A percentile compares a stretch with the other conserved stretches of the same genome.
These are phyloP conservation scores for Cruciata laevipes DNA, from an alignment of 257 asterid species.

Conservation along the genomic window DNA sequence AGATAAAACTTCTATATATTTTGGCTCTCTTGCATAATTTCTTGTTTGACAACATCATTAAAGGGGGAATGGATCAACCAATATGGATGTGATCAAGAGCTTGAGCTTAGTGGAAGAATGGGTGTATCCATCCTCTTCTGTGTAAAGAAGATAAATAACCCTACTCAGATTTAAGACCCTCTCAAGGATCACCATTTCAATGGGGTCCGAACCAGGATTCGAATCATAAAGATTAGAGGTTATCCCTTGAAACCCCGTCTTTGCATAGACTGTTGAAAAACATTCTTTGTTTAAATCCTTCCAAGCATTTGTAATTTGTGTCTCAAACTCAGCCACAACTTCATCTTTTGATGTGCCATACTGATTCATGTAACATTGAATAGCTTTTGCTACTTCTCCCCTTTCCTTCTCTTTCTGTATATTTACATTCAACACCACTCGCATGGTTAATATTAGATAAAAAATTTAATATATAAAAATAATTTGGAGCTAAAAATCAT, in stretches of 20 bases:
- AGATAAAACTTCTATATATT: background rate
- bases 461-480: no score
- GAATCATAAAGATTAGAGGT: background rate
- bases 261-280: background rate
- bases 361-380: constrained; percentile 21
- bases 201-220: background rate
- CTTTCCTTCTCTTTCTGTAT: constrained; percentile 10
- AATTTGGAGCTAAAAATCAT: background rate
- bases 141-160: constrained; percentile 8
- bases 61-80: constrained; percentile 7
- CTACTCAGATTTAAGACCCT: constrained; percentile 4
- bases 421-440: no score
- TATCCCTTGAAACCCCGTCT: background rate
- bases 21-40: background rate
- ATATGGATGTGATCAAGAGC: constrained; percentile 8
- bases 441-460: no score
- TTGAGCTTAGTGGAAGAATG: constrained; percentile 6
- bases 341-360: constrained; percentile 17
- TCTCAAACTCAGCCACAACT: constrained; percentile 10
- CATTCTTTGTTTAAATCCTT: constrained; percentile 24
- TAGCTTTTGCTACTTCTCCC: background rate
- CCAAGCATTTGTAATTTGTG: constrained; percentile 20
- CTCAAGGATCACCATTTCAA: background rate
- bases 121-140: constrained; percentile 13
- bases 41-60: background rate